phyloP scores from a whole-genome alignment of 2,329 filamentous ascomycete species.

The Seiridium cupressi region DNA sequence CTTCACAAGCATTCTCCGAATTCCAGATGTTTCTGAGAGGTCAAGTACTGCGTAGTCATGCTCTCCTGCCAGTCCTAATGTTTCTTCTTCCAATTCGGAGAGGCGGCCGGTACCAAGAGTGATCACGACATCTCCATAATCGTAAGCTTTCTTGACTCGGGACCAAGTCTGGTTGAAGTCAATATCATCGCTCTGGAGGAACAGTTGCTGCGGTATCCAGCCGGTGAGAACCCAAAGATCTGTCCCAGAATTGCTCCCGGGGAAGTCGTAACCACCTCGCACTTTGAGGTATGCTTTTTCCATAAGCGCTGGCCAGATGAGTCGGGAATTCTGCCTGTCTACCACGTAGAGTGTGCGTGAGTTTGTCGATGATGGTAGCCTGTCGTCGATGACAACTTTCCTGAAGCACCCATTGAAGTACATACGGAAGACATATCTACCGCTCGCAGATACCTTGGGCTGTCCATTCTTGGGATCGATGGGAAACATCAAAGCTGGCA shows the following conservation, averaged over 20 bases:
- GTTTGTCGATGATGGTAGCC: constrained; percentile 74
- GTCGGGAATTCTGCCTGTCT: constrained; percentile 75
- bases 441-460: constrained; percentile 69
- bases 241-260: constrained; percentile 94
- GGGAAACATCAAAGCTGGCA: constrained; percentile 73
- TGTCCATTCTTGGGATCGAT: constrained; percentile 57
- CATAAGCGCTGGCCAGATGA: constrained; percentile 87
- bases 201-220: constrained; percentile 96
- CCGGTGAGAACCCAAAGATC: constrained; percentile 91
- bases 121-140: constrained; percentile 76
- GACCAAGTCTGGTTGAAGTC: constrained; percentile 76
- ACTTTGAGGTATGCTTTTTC: constrained; percentile 98
- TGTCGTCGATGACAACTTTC: constrained; percentile 87
- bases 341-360: constrained; percentile 80
- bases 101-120: constrained; percentile 89
- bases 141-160: constrained; percentile 71
- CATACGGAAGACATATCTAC: constrained; percentile 88
- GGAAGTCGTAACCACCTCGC: constrained; percentile 94
- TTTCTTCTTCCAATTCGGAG: constrained; percentile 71
- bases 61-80: constrained; percentile 79
- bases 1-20: constrained; percentile 77
- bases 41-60: constrained; percentile 94
- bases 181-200: constrained; percentile 82
- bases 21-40: constrained; percentile 60
- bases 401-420: constrained; percentile 95